Evolutionary conservation across 495 filamentous ascomycete species (phyloP), one percentile per base, ranked within the genome.

Genomic region (Tuber magnatum): DNA sequence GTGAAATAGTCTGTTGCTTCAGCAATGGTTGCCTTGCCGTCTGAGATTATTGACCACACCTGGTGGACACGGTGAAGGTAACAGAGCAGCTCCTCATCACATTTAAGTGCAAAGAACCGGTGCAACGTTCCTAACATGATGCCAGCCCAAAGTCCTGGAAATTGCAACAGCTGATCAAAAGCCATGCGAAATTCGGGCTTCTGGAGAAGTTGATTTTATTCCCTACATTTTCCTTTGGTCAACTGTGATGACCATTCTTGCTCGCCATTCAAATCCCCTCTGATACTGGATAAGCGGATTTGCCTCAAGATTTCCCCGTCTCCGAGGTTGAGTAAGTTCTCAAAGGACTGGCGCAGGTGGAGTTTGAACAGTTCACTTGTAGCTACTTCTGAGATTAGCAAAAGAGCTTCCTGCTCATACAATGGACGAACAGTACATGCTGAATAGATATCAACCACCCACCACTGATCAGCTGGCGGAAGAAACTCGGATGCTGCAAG

Each of bases 1-100:
- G 71, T 48, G n/a, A 7, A 41, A 38, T 69, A 42, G 39, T 76
- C 71, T 48, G 61, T 43, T 42, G 43, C n/a, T n/a, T 18, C 48
- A 35, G 65, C 56, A 40, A 68, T n/a, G 24, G 75, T 24, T 38
- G 28, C 44, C 40, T 77, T 61, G 51, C 68, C 51, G 22, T 40
- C 61, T 42, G 71, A 75, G 65, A 78, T 76, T 46, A 22, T 38
- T 3, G 56, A 77, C 70, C 74, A 78, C 48, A 76, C 44, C 35
- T 35, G 14, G 51, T 61, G 16, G n/a, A n/a, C n/a, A n/a, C n/a
- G n/a, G n/a, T n/a, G n/a, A n/a, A n/a, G n/a, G n/a, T n/a, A n/a
- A n/a, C 70, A 71, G 68, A 78, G 75, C 40, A 78, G 38, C 42
- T 78, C 77, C 74, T 76, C 74, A 61, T 78, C 70, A 65, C 70